Conservation (phyloP, 768 basidiomycete genomes). For the Termitomyces bulborhizus region DNA sequence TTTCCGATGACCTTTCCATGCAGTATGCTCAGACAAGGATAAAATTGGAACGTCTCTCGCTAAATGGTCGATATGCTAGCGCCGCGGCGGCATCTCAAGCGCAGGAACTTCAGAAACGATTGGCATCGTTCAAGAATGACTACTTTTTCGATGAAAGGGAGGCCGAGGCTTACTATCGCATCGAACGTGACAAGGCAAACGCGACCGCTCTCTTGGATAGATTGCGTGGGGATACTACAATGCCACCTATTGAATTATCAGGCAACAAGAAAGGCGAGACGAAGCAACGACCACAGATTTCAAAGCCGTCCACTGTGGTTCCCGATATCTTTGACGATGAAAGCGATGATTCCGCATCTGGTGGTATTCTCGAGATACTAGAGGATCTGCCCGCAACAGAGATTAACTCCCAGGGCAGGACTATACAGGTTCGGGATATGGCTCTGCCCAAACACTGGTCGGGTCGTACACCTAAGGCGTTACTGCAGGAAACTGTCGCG, state of each 20-base stretch:
- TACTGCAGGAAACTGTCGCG: constrained; percentile 62
- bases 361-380: constrained; percentile 69
- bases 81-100: constrained; percentile 22
- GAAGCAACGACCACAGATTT: constrained; percentile 10
- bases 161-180: constrained; percentile 51
- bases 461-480: constrained; percentile 70
- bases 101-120: constrained; percentile 35
- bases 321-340: constrained; percentile 50
- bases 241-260: background rate
- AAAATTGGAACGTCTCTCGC: constrained; percentile 42
- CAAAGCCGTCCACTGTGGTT: constrained; percentile 1
- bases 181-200: constrained; percentile 47
- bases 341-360: constrained; percentile 37
- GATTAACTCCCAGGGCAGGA: constrained; percentile 47
- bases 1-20: constrained; percentile 49
- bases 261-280: background rate
- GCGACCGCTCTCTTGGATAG: constrained; percentile 35
- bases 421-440: constrained; percentile 63
- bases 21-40: constrained; percentile 62
- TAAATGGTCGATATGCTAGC: constrained; percentile 16
- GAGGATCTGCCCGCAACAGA: constrained; percentile 57
- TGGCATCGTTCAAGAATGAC: constrained; percentile 43
- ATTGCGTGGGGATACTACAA: constrained; percentile 21
- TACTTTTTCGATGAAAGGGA: constrained; percentile 71
- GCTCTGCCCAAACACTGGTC: constrained; percentile 78